Evolutionary conservation across 2,329 filamentous ascomycete genomes (phyloP).

Genomic region (Cladosporium sp.): DNA sequence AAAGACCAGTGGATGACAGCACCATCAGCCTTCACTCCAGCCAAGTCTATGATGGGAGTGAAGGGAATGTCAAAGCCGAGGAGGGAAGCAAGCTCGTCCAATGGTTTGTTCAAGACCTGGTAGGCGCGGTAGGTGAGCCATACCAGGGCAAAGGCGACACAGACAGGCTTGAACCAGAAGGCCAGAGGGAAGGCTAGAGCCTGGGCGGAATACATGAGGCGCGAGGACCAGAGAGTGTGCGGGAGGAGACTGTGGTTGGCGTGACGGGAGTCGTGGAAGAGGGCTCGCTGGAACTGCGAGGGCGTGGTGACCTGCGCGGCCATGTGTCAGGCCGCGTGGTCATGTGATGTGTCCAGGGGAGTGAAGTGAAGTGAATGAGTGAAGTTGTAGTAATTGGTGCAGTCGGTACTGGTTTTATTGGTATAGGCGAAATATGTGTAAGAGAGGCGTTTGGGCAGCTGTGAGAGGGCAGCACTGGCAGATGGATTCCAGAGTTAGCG

Average conservation of each 20-base stretch:
- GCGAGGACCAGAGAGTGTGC: slow-evolving; percentile 9
- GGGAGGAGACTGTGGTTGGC: slow-evolving; percentile 10
- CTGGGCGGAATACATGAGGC: slow-evolving; percentile 11
- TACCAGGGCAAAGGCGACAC: slow-evolving; percentile 17
- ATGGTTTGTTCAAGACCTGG: slow-evolving; percentile 85
- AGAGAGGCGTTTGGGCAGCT: too few species aligned
- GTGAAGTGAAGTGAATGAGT: background rate
- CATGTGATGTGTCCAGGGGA: slow-evolving; percentile 3
- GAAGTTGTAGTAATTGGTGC: too few species aligned
- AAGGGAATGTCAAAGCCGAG: slow-evolving; percentile 92
- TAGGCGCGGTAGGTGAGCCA: slow-evolving; percentile 73
- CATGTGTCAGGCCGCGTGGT: background rate
- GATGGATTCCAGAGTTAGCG: too few species aligned
- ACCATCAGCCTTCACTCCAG: slow-evolving; percentile 81
- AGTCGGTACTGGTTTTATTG: too few species aligned
- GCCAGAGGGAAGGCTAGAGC: slow-evolving; percentile 16
- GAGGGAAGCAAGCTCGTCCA: slow-evolving; percentile 84
- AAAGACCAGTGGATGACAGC: slow-evolving; percentile 88
- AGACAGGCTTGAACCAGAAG: slow-evolving; percentile 21
- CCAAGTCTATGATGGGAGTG: slow-evolving; percentile 82
- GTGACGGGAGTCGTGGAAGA: slow-evolving; percentile 2
- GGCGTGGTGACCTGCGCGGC: slow-evolving; percentile 10
- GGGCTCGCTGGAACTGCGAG: slow-evolving; percentile 11
- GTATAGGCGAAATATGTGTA: background rate
- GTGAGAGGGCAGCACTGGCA: too few species aligned